Conservation (phyloP, 169 alveolate species). For the Cryptosporidium parvum region DNA sequence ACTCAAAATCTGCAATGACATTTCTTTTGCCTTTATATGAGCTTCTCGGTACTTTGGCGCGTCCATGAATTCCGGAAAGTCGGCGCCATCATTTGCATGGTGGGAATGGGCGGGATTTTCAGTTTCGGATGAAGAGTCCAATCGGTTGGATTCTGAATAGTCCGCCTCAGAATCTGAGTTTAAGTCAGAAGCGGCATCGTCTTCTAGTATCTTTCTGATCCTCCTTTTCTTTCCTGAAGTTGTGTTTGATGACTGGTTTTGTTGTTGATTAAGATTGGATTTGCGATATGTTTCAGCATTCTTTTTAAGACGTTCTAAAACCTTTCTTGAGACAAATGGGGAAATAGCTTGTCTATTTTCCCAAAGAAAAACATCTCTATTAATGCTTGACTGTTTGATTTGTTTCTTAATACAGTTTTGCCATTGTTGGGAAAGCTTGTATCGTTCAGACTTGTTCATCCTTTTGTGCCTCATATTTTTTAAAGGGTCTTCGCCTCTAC, state of each 20-base stretch:
- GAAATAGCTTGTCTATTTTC: conserved; percentile 86
- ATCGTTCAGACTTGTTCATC: conserved; percentile 88
- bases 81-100: conserved; percentile 25
- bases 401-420: conserved; percentile 83
- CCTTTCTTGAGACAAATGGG: conserved; percentile 85
- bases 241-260: neutral
- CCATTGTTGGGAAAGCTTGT: conserved; percentile 85
- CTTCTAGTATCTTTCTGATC: conserved; percentile 54
- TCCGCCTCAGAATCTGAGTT: neutral
- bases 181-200: neutral
- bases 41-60: conserved; percentile 69
- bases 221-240: neutral
- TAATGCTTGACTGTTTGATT: conserved; percentile 83
- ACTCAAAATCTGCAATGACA: conserved; percentile 74
- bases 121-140: conserved; percentile 11
- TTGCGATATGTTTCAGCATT: conserved; percentile 77
- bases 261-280: conserved; percentile 31
- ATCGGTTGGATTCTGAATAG: neutral
- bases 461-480: conserved; percentile 89
- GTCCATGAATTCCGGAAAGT: conserved; percentile 33
- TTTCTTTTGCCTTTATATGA: conserved; percentile 45
- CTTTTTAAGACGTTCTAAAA: conserved; percentile 81
- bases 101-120: conserved; percentile 26
- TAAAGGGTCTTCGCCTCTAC: conserved; percentile 91
- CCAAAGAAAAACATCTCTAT: conserved; percentile 84